Evolutionary conservation across 345 rosid species (phyloP), one percentile per base, ranked within the genome.

Genomic region (Hibiscus mutabilis): DNA sequence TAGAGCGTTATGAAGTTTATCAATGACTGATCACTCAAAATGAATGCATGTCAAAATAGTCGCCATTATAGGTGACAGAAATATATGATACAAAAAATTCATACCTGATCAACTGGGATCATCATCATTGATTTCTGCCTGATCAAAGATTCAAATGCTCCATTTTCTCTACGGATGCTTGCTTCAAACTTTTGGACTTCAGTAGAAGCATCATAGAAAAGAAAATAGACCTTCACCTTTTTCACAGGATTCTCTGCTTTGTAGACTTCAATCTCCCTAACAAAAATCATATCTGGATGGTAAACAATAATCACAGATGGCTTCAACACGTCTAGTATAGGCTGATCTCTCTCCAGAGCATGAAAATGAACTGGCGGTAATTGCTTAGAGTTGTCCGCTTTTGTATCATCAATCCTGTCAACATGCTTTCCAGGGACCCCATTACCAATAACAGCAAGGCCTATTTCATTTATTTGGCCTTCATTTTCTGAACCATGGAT

Each of bases 181-280:
- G 99, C 98, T 82, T 95, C 98, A 66, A 95, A 95, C 81, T 92
- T 95, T 79, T 86, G 97, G 27, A 80, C 96, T 81, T 95, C 99
- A 9, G 97, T 86, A 27, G 99, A 92, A 73, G 84, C 89, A 80
- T 95, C 99, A 64, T 92, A 95, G 75, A 95, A 95, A 62, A 92
- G 87, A 79, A 95, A 95, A 83, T 89, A 92, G 69, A 95, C 93
- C 81, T 87, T 95, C 80, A 95, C 74, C 78, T 76, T 83, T 73
- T 68, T 83, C 46, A 81, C 82, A 76, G 97, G 93, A 85, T 95
- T 90, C 76, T 90, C 93, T 69, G 99, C 91, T 86, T 89, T 92
- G 82, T 90, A 95, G 44, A 90, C 88, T 84, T 95, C 99, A 57
- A 95, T 86, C 82, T 92, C 93, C 78, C 99, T 77, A 55, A 95